Percentiles rank a stretch among this genome's conserved stretches.
phyloP scores from a whole-genome alignment of 257 asterid genomes.

The Przewalskia tangutica region DNA sequence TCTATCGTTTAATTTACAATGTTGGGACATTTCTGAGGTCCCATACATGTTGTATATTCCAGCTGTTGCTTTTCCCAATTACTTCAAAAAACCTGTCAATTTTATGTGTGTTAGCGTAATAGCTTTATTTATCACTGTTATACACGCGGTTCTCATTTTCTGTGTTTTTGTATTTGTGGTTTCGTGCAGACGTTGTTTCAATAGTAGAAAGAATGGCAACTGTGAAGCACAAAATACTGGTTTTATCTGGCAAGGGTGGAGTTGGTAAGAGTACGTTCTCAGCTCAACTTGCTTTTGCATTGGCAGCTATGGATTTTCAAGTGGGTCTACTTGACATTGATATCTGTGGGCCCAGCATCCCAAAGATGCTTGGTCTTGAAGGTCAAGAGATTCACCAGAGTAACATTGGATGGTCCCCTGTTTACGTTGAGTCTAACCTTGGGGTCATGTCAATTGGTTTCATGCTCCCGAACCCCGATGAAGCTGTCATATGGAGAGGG shows the following conservation, averaged over 20 bases:
- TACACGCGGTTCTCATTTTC: background rate
- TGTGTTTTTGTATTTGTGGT: background rate
- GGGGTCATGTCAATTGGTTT: conserved; percentile 75
- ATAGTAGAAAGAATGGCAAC: conserved; percentile 83
- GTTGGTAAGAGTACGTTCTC: conserved; percentile 96
- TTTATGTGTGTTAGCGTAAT: background rate
- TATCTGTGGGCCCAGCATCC: conserved; percentile 89
- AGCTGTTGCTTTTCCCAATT: background rate
- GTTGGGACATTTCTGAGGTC: background rate
- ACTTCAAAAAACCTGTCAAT: background rate
- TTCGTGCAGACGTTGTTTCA: conserved; percentile 51
- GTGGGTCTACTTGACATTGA: conserved; percentile 89
- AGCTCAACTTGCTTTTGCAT: conserved; percentile 74
- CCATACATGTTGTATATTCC: background rate
- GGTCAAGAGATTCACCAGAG: conserved; percentile 72
- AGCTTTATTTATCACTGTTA: background rate
- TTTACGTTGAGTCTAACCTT: conserved; percentile 80
- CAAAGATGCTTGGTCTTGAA: conserved; percentile 81
- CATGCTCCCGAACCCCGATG: conserved; percentile 48
- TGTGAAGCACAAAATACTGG: conserved; percentile 88
- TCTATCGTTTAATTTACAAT: background rate
- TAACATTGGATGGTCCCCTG: conserved; percentile 85
- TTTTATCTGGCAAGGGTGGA: conserved; percentile 88
- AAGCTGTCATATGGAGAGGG: conserved; percentile 84
- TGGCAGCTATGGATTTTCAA: conserved; percentile 72